Evolutionary conservation across 441 rosid species (phyloP).

Genomic region (Kokia cookei): DNA sequence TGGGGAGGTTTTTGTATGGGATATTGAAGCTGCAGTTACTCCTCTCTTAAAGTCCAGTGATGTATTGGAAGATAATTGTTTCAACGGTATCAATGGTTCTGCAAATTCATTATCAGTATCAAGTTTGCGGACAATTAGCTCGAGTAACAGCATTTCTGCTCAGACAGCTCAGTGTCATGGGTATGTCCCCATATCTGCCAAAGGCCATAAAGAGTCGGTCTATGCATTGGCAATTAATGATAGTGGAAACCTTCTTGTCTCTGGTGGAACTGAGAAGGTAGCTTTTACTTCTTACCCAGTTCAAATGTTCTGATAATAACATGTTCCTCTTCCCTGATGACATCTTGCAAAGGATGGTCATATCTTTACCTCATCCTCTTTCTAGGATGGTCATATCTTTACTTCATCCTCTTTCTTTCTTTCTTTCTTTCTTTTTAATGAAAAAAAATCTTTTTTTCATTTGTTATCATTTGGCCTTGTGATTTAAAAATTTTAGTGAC

Average conservation of each 20-base stretch:
- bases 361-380: neutral
- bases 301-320: neutral
- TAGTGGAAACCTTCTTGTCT: slow-evolving; percentile 81
- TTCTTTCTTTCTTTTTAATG: too few relatives aligned
- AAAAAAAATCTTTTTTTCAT: neutral
- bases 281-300: neutral
- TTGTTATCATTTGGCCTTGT: neutral
- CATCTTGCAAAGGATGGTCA: neutral
- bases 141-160: slow-evolving; percentile 74
- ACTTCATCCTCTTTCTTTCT: neutral
- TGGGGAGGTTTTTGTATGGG: slow-evolving; percentile 97
- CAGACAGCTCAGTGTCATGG: slow-evolving; percentile 69
- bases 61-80: slow-evolving; percentile 60
- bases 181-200: slow-evolving; percentile 73
- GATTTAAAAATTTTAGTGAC: neutral
- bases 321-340: neutral
- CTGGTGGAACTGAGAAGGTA: slow-evolving; percentile 99
- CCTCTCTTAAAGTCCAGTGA: slow-evolving; percentile 71
- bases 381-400: neutral
- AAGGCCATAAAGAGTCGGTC: slow-evolving; percentile 98
- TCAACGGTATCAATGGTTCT: slow-evolving; percentile 56
- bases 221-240: slow-evolving; percentile 96
- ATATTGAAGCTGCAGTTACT: slow-evolving; percentile 76
- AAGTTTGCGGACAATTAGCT: slow-evolving; percentile 74
- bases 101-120: slow-evolving; percentile 55